phyloP scores from a whole-genome alignment of 176 grass and related monocot genomes.

The Cymbopogon citratus region DNA sequence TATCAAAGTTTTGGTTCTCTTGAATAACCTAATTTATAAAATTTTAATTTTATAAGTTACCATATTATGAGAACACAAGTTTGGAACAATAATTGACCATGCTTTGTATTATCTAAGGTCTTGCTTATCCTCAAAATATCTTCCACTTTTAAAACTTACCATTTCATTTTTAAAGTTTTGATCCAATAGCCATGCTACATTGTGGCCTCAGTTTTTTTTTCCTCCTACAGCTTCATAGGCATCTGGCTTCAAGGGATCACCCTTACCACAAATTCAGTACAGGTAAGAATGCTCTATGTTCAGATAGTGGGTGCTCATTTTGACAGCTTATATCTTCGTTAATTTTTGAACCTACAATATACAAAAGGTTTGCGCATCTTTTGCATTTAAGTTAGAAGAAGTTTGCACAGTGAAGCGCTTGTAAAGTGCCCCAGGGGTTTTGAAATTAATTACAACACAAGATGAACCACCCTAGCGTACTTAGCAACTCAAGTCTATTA shows the following conservation, averaged over 20 bases:
- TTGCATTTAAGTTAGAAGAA: no score
- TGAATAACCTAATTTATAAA: neutral
- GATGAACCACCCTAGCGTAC: no score
- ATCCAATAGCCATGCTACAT: neutral
- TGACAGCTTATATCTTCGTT: neutral
- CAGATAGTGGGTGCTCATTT: neutral
- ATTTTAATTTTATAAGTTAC: neutral
- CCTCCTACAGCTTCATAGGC: constrained; percentile 69
- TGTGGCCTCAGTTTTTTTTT: constrained; percentile 11
- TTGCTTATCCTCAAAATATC: neutral
- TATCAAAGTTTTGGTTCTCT: neutral
- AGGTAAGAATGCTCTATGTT: constrained; percentile 39
- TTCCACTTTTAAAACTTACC: neutral
- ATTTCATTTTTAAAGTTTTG: neutral
- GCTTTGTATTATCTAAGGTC: neutral
- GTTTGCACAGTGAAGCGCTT: no score
- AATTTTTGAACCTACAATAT: neutral
- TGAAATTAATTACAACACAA: no score
- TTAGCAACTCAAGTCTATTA: no score
- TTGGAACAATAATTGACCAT: neutral
- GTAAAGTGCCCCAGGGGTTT: no score
- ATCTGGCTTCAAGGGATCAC: constrained; percentile 82
- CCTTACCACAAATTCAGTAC: constrained; percentile 92
- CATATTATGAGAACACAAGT: neutral
- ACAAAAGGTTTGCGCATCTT: no score